Percentiles rank a stretch among this genome's conserved stretches.
Evolutionary conservation across 768 basidiomycete species (phyloP).

Genomic region (Leucocoprinus leucothites): DNA sequence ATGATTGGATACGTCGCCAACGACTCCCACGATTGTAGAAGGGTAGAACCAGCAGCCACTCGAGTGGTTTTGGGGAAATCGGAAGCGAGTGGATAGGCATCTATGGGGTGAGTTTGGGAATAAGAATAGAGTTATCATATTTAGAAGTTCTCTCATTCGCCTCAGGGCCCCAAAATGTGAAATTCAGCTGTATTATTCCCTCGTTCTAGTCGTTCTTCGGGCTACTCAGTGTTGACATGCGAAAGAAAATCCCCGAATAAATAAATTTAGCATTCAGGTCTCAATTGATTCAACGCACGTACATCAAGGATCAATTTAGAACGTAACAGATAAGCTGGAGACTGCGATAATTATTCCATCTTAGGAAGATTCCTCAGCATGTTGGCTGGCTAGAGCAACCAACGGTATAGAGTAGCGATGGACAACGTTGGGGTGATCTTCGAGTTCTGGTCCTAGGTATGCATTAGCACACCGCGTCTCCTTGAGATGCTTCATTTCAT

Average conservation of each 20-base stretch:
- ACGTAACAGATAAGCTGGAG: not conserved
- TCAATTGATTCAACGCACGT: not conserved
- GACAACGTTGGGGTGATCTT: not conserved
- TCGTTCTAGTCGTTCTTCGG: too few relatives aligned
- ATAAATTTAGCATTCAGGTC: too few relatives aligned
- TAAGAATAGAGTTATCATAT: too few relatives aligned
- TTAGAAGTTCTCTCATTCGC: too few relatives aligned
- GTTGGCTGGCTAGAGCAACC: not conserved
- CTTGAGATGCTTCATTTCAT: constrained; percentile 55
- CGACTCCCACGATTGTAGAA: not conserved
- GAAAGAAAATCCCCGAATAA: too few relatives aligned
- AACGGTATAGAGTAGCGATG: constrained; percentile 13
- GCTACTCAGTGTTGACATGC: too few relatives aligned
- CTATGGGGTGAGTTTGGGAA: too few relatives aligned
- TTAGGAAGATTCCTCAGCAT: not conserved
- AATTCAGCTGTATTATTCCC: too few relatives aligned
- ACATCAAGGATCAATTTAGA: not conserved
- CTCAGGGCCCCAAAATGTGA: too few relatives aligned
- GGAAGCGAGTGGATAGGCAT: too few relatives aligned
- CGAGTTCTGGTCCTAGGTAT: constrained; percentile 29
- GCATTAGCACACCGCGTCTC: constrained; percentile 49
- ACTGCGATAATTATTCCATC: not conserved
- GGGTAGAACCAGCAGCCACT: too few relatives aligned
- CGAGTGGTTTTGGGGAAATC: too few relatives aligned
- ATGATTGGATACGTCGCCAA: not conserved